These are phyloP conservation scores for Mucor sp. DNA, from an alignment of 371 early-diverging fungal genomes.

Conservation along the genomic window DNA sequence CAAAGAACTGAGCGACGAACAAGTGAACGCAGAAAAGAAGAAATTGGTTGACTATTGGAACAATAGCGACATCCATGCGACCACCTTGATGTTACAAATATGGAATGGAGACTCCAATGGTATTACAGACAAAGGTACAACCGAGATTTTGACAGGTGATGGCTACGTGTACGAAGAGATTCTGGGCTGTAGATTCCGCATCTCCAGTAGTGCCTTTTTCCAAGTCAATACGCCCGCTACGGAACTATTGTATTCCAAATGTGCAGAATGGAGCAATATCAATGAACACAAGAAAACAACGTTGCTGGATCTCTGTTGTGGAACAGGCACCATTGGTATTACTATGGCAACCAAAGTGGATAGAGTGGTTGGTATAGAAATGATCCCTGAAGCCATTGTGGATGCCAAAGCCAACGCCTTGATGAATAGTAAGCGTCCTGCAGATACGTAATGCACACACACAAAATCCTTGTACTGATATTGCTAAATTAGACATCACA, in stretches of 20 bases:
- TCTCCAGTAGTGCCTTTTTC: slow-evolving; percentile 81
- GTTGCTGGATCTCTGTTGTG: slow-evolving; percentile 84
- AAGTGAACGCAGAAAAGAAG: slow-evolving; percentile 42
- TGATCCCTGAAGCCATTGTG: slow-evolving; percentile 70
- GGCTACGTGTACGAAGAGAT: slow-evolving; percentile 68
- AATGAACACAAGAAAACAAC: slow-evolving; percentile 41
- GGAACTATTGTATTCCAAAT: slow-evolving; percentile 64
- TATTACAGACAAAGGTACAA: slow-evolving; percentile 50
- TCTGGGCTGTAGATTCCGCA: slow-evolving; percentile 67
- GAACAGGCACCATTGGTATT: slow-evolving; percentile 89
- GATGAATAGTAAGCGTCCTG: slow-evolving; percentile 53
- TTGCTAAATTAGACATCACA: slow-evolving; percentile 18
- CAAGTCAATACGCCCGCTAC: slow-evolving; percentile 80
- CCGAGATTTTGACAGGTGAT: slow-evolving; percentile 57
- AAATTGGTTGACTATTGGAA: slow-evolving; percentile 38
- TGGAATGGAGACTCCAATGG: slow-evolving; percentile 63
- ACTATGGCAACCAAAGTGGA: slow-evolving; percentile 71
- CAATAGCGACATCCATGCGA: slow-evolving; percentile 31
- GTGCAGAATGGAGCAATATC: slow-evolving; percentile 48
- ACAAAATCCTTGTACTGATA: not conserved
- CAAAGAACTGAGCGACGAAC: slow-evolving; percentile 38
- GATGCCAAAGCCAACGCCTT: slow-evolving; percentile 78
- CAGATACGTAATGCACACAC: not conserved
- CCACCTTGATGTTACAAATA: slow-evolving; percentile 61
- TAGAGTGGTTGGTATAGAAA: slow-evolving; percentile 79